These are phyloP conservation scores for Metschnikowia vanudenii DNA, from an alignment of 805 yeast genomes.

Conservation along the genomic window DNA sequence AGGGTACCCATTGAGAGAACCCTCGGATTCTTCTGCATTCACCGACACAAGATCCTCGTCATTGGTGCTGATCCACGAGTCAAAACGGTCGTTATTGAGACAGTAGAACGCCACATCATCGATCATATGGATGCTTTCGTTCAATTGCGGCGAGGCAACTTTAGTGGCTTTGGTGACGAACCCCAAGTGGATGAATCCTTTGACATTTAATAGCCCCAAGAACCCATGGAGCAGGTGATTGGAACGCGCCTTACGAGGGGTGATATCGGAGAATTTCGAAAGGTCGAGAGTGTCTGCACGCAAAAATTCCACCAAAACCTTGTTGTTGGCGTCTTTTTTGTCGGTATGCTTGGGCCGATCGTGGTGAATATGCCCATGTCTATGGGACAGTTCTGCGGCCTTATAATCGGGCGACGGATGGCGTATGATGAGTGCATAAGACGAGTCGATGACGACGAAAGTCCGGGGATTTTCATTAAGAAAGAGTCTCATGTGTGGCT, in stretches of 20 bases:
- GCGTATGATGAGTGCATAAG: constrained; percentile 58
- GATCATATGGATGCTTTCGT: constrained; percentile 53
- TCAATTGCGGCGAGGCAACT: constrained; percentile 58
- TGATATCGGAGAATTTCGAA: constrained; percentile 43
- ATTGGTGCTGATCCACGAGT: constrained; percentile 29
- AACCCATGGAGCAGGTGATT: constrained; percentile 48
- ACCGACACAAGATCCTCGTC: constrained; percentile 12
- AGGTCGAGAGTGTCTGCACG: constrained; percentile 39
- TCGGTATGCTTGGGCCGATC: constrained; percentile 21
- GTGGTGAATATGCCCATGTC: constrained; percentile 22
- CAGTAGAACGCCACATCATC: constrained; percentile 66
- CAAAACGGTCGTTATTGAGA: constrained; percentile 55
- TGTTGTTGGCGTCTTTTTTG: constrained; percentile 25
- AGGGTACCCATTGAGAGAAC: constrained; percentile 30
- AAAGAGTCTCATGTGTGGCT: constrained; percentile 52
- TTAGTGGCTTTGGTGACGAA: constrained; percentile 53
- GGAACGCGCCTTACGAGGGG: constrained; percentile 27
- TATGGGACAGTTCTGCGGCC: constrained; percentile 18
- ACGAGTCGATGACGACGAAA: constrained; percentile 59
- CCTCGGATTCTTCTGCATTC: constrained; percentile 18
- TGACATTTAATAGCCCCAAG: constrained; percentile 57
- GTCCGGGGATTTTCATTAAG: constrained; percentile 67
- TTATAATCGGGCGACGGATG: constrained; percentile 40
- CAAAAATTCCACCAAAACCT: constrained; percentile 53
- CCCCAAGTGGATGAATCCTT: constrained; percentile 54